Evolutionary conservation across 2,329 filamentous ascomycete species (phyloP), one percentile per base, ranked within the genome.

Genomic region (Aspergillus floridensis): DNA sequence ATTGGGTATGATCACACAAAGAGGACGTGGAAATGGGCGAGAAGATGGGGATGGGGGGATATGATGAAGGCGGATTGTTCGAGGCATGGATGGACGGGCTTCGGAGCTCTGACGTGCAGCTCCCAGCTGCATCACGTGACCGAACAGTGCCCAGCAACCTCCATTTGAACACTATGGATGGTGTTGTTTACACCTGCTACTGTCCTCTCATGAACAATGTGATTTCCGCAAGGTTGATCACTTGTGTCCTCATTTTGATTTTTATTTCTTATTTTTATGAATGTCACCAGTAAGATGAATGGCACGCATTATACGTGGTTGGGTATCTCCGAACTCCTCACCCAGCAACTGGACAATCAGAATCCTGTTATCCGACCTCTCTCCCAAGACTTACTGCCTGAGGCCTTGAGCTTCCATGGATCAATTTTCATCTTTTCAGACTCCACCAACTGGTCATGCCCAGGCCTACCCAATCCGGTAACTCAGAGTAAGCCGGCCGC

Each of bases 81-180:
- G 29, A 55, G 16, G 41, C 53, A 55, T 55, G 41, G 53, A 29
- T 35, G 29, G 44, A 46, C 49, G 56, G 32, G 51, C 50, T 58
- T 58, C 53, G 59, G 52, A 58, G 59, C 59, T 60, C 53, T 60
- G 56, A 60, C 59, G 59, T 58, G 51, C 56, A 60, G 50, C 56
- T 46, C 62, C 57, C 53, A 46, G 53, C 29, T 35, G 11, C 41
- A 1, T 63, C 71, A 73, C 70, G 71, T 74, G 71, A 71, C 12
- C 4, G 3, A 11, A 26, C 44, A 10, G 24, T n/a, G 24, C n/a
- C 38, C 52, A 54, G 52, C 52, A 47, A 19, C 14, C 32, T 12
- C 32, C 14, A 12, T 35, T 4, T 35, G 32, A 12, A 35, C 14
- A 35, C 32, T 1, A 35, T 10, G 11, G 32, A 12, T 12, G 3